Evolutionary conservation across 2,329 filamentous ascomycete genomes (phyloP), one percentile per base, ranked within the genome.

Genomic region (Juglanconis sp.): DNA sequence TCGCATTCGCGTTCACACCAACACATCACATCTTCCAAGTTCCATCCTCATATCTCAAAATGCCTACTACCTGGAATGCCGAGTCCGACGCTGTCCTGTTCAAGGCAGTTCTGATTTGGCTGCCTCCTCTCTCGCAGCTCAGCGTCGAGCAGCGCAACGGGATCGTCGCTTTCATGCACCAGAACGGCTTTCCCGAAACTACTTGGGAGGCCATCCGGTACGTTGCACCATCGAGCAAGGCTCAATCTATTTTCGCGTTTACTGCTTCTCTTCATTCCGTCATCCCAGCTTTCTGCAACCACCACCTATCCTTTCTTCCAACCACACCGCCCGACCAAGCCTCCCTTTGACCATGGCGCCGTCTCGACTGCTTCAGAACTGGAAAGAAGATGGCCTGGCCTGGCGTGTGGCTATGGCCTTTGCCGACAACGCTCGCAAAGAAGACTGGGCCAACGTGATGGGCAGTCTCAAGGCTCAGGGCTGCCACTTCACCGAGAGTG

Each of bases 31-130:
- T 24, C 34, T 5, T 13, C 13, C 13, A 53, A 56, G 35, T 13
- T 2, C 42, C 35, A 2, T 47, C 31, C 4, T 42, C 44, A 5
- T 31, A 35, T 24, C 7, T 32, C 53, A 68, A 47, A 1, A 73
- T 72, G 70, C 66, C 68, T 17, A 51, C 65, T 44, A 63, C 66
- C 52, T 73, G 71, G 70, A 69, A 71, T 11, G 60, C 64, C 9
- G 64, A 69, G 7, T 65, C 72, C 3, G 59, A 65, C 4, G 61
- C 67, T 6, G 68, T 68, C 55, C 65, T 73, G 4, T 70, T 73
- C 47, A 59, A 66, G 56, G 66, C 68, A 13, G 58, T 72, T 46
- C 56, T 71, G 13, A 54, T 11, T 15, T 53, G 44, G 5, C 30
- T 48, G 34, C 62, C 46, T 31, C 47, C 34, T 5, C 10, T 61